These are phyloP conservation scores for Casuarina glauca DNA, from an alignment of 306 rosid genomes.

Conservation along the genomic window DNA sequence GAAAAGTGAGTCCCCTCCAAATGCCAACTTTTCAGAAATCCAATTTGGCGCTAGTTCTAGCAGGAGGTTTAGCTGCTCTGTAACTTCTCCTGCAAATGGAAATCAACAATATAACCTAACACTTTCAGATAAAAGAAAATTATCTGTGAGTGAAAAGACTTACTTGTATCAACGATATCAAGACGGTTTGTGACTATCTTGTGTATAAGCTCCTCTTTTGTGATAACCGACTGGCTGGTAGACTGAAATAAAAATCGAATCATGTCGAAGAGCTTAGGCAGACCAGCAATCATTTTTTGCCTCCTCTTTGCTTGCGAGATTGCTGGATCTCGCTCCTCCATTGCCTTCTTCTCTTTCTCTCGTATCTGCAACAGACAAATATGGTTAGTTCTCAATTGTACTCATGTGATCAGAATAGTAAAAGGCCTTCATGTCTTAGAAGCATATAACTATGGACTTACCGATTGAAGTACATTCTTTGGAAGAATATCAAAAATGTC, in stretches of 20 bases:
- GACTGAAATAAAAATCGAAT: constrained; percentile 61
- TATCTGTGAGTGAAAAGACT: constrained; percentile 18
- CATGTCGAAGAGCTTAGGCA: constrained; percentile 83
- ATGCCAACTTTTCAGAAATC: constrained; percentile 67
- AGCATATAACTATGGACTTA: constrained; percentile 27
- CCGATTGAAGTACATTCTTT: constrained; percentile 65
- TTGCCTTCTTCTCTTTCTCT: constrained; percentile 62
- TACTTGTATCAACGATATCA: constrained; percentile 67
- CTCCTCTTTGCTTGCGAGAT: constrained; percentile 76
- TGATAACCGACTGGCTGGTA: constrained; percentile 48
- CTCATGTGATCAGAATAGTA: constrained; percentile 6
- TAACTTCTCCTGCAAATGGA: constrained; percentile 60
- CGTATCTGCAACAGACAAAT: constrained; percentile 54
- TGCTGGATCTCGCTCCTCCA: constrained; percentile 72
- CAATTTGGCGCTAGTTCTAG: constrained; percentile 76
- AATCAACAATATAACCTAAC: constrained; percentile 16
- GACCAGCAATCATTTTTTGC: constrained; percentile 51
- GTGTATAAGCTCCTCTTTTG: constrained; percentile 71
- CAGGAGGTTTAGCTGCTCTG: constrained; percentile 67
- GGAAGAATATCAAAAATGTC: constrained; percentile 60
- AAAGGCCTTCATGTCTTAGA: neutral
- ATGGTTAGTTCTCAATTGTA: constrained; percentile 18
- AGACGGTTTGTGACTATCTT: constrained; percentile 53
- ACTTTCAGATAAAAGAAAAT: neutral
- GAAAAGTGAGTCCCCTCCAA: constrained; percentile 57